Evolutionary conservation across 257 asterid genomes (phyloP), one percentile per base, ranked within the genome.

Genomic region (Cynanchum wilfordii): DNA sequence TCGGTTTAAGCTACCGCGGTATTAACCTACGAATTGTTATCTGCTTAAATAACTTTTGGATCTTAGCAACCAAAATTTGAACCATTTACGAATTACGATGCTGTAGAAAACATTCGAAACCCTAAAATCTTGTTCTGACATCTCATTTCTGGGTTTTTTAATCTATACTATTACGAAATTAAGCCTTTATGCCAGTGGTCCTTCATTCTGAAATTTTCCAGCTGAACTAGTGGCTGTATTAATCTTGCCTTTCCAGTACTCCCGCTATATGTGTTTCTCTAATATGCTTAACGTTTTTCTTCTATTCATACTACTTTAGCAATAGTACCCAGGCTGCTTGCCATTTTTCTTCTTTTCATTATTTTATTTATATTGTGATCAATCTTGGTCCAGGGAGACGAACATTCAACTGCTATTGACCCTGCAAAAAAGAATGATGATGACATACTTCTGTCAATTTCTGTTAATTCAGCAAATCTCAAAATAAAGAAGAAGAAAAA

Each of bases 401-500:
- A 77, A 24, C 33, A 76, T 69, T 71, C 80, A 75, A 73, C 55
- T 69, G 81, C 81, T 59, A 72, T 59, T 16, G 83, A 74, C 73
- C 77, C 80, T 45, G 73, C 79, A 49, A 80, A 51, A 27, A 63
- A 44, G 42, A 80, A 74, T 58, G 55, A 58, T 71, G 63, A 73
- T 66, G 81, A 22, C 56, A 73, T 80, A 73, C 83, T 76, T 57
- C 45, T 77, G 33, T 76, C 87, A 56, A 16, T 38, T 9, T 30
- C 80, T 54, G 82, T 72, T 59, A 33, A 71, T 30, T 49, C 56
- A 56, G 77, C 84, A 50, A 87, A 77, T 77, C 81, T 29, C 67
- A 89, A 88, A 78, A 84, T 87, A 51, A 87, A 87, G 88, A 89
- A 88, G 70, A 89, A 88, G 79, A 87, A 87, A 75, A 87, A 86